phyloP scores from a whole-genome alignment of 345 rosid species.

The Citrus hindsii region DNA sequence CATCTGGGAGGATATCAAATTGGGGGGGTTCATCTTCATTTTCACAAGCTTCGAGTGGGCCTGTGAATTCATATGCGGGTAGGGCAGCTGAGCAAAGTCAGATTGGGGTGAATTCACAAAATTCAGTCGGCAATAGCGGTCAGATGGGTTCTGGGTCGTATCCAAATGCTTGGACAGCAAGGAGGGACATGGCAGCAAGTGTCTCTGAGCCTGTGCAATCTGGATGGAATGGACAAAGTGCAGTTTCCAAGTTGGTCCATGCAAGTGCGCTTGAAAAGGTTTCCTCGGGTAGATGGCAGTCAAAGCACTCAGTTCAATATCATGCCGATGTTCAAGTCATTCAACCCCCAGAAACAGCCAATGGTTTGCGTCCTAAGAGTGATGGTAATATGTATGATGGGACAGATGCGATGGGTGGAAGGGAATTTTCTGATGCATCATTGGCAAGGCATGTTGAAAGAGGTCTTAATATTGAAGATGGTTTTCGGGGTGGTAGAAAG shows the following conservation, averaged over 20 bases:
- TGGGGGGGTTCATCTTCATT: constrained; percentile 23
- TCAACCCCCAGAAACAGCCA: constrained; percentile 42
- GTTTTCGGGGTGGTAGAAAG: constrained; percentile 35
- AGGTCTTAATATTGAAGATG: constrained; percentile 33
- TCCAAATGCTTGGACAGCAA: constrained; percentile 55
- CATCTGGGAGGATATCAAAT: constrained; percentile 32
- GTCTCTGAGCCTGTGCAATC: constrained; percentile 42
- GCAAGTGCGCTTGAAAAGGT: constrained; percentile 73
- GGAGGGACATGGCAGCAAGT: constrained; percentile 44
- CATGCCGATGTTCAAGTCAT: constrained; percentile 48
- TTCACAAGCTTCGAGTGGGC: constrained; percentile 17
- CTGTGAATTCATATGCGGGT: constrained; percentile 34
- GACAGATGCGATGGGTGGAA: constrained; percentile 27
- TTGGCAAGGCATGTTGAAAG: constrained; percentile 38
- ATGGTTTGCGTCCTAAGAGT: constrained; percentile 22
- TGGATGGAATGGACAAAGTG: constrained; percentile 42
- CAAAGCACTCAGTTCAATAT: constrained; percentile 40
- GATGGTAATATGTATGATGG: constrained; percentile 26
- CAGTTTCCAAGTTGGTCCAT: constrained; percentile 57
- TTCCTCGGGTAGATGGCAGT: constrained; percentile 79
- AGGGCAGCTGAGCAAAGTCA: constrained; percentile 34
- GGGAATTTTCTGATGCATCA: constrained; percentile 29
- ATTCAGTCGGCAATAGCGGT: constrained; percentile 30
- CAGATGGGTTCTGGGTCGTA: constrained; percentile 32
- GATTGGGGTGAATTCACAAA: constrained; percentile 22